Evolutionary conservation across 495 filamentous ascomycete genomes (phyloP).

Genomic region (Lasiosphaeria ovina): DNA sequence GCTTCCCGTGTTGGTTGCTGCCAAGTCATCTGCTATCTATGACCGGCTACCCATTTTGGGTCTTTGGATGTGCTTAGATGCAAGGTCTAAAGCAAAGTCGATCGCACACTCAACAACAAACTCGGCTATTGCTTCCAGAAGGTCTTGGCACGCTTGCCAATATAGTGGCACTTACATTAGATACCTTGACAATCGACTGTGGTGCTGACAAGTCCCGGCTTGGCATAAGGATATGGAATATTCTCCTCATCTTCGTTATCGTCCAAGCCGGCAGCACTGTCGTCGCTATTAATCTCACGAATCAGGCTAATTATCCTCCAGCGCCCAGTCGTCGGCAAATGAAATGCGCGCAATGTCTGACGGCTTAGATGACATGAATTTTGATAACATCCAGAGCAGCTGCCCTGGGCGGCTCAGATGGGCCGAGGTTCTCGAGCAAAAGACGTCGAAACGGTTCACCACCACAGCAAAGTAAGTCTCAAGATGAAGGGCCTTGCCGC

Average conservation of each 20-base stretch:
- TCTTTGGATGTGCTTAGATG: too few relatives aligned
- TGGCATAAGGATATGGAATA: not conserved
- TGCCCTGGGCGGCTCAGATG: not conserved
- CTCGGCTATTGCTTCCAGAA: too few relatives aligned
- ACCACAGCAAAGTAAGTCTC: not conserved
- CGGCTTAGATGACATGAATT: not conserved
- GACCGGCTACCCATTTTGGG: too few relatives aligned
- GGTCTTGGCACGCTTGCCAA: too few relatives aligned
- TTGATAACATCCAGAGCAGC: not conserved
- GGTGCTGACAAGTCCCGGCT: not conserved
- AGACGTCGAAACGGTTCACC: not conserved
- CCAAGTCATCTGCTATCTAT: too few relatives aligned
- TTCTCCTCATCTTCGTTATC: constrained; percentile 1
- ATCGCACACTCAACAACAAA: too few relatives aligned
- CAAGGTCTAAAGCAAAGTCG: too few relatives aligned
- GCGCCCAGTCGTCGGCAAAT: not conserved
- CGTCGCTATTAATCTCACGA: not conserved
- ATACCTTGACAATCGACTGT: too few relatives aligned
- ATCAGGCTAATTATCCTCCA: not conserved
- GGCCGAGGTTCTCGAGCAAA: not conserved
- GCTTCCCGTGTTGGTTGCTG: too few relatives aligned
- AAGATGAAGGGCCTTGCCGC: constrained; percentile 42
- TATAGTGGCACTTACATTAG: too few relatives aligned
- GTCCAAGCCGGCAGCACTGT: not conserved
- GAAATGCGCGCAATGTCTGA: not conserved